Conservation (phyloP, 1,139 yeast genomes). For the Yarrowia galli region DNA sequence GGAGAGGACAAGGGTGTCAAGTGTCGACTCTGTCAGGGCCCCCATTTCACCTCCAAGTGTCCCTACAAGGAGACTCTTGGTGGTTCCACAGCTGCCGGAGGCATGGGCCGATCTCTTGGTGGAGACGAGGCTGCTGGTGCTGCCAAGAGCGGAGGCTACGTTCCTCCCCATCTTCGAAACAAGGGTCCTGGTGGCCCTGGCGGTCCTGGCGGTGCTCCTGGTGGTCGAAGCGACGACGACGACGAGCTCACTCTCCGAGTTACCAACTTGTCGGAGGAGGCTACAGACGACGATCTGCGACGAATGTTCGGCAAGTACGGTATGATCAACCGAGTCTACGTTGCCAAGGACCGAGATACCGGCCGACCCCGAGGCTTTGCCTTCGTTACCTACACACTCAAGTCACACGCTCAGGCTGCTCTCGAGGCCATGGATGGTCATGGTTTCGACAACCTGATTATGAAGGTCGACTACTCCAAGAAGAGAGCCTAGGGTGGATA, state of each 20-base stretch:
- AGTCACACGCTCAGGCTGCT: slow-evolving; percentile 76
- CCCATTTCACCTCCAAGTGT: slow-evolving; percentile 93
- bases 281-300: slow-evolving; percentile 83
- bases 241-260: slow-evolving; percentile 90
- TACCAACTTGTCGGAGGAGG: slow-evolving; percentile 86
- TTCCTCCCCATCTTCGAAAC: slow-evolving; percentile 80
- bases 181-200: slow-evolving; percentile 61
- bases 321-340: slow-evolving; percentile 74
- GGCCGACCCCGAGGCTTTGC: slow-evolving; percentile 97
- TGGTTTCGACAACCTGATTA: slow-evolving; percentile 91
- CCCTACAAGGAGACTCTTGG: slow-evolving; percentile 94
- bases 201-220: slow-evolving; percentile 43
- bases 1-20: slow-evolving; percentile 66
- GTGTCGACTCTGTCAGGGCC: slow-evolving; percentile 95
- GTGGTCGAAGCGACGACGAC: slow-evolving; percentile 59
- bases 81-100: slow-evolving; percentile 50
- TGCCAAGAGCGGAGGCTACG: slow-evolving; percentile 59
- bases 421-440: slow-evolving; percentile 81
- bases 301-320: slow-evolving; percentile 74
- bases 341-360: slow-evolving; percentile 91
- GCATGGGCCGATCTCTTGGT: slow-evolving; percentile 53
- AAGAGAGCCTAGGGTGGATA: slow-evolving; percentile 40
- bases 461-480: slow-evolving; percentile 56
- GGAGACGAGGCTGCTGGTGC: slow-evolving; percentile 51
- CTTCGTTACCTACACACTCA: slow-evolving; percentile 83